Evolutionary conservation across 495 filamentous ascomycete species (phyloP).

Genomic region (Penicillium herquei): DNA sequence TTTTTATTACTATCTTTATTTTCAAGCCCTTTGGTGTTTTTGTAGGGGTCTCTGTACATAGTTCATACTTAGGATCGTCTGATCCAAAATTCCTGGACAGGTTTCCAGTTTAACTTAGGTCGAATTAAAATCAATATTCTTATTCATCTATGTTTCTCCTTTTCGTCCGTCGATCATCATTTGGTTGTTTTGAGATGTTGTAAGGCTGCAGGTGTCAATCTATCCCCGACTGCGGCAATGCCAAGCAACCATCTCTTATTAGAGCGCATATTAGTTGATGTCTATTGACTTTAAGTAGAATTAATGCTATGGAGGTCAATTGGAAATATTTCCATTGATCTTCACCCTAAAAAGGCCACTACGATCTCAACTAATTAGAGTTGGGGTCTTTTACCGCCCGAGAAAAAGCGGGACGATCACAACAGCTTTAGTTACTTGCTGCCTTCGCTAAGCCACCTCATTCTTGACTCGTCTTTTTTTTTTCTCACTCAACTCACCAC

Average conservation of each 20-base stretch:
- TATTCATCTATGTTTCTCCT: no score
- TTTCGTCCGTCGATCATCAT: not conserved
- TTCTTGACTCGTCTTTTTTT: constrained; percentile 9
- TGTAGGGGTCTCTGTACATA: no score
- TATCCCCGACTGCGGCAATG: constrained; percentile 15
- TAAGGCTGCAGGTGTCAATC: not conserved
- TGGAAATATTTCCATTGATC: no score
- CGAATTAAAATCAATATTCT: no score
- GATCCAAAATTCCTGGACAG: not conserved
- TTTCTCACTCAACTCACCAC: constrained; percentile 5
- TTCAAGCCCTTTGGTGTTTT: no score
- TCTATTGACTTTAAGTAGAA: no score
- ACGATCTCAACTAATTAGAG: not conserved
- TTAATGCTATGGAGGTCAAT: no score
- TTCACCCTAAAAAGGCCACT: no score
- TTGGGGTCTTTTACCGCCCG: constrained; percentile 20
- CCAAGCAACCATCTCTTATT: constrained; percentile 21
- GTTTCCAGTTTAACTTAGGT: no score
- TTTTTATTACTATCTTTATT: no score
- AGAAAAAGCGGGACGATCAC: constrained; percentile 25
- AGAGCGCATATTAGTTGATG: not conserved
- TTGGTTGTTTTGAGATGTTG: not conserved
- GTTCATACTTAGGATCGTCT: not conserved
- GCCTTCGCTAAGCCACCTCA: constrained; percentile 32
- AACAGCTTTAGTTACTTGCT: constrained; percentile 16